Percentiles rank a stretch among this genome's conserved stretches.
phyloP scores from a whole-genome alignment of 2,329 filamentous ascomycete genomes.

The Neopestalotiopsis rosae region DNA sequence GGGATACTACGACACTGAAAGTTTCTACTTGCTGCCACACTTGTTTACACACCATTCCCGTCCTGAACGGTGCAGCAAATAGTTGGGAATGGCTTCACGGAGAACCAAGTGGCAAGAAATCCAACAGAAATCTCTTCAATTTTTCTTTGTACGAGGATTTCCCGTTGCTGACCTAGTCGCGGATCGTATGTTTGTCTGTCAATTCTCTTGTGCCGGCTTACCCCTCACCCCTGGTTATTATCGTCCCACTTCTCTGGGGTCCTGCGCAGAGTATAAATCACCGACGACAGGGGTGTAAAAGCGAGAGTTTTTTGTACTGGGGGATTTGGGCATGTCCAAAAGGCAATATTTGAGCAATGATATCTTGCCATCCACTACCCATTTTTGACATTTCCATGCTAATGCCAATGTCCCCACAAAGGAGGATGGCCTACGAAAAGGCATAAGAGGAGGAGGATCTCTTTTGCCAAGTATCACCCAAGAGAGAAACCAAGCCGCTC shows the following conservation, averaged over 20 bases:
- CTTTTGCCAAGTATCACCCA: not conserved
- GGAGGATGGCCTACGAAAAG: too few species aligned
- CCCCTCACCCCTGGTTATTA: not conserved
- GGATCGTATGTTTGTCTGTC: not conserved
- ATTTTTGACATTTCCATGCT: not conserved
- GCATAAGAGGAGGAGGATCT: not conserved
- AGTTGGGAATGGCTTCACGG: constrained; percentile 12
- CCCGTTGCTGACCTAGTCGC: not conserved
- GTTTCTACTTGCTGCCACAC: not conserved
- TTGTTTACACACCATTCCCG: not conserved
- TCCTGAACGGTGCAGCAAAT: not conserved
- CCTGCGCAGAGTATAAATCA: not conserved
- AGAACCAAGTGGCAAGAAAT: not conserved
- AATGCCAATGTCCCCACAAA: too few species aligned
- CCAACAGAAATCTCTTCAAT: not conserved
- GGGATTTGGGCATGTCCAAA: not conserved
- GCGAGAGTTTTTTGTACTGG: not conserved
- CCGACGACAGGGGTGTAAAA: not conserved
- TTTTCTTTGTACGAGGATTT: not conserved
- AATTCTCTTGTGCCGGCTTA: not conserved
- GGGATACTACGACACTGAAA: not conserved
- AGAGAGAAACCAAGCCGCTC: not conserved
- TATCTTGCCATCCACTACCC: not conserved
- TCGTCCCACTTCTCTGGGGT: not conserved
- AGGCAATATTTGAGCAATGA: not conserved